Evolutionary conservation across 805 yeast species (phyloP), one percentile per base, ranked within the genome.

Genomic region (Candida golubevii): DNA sequence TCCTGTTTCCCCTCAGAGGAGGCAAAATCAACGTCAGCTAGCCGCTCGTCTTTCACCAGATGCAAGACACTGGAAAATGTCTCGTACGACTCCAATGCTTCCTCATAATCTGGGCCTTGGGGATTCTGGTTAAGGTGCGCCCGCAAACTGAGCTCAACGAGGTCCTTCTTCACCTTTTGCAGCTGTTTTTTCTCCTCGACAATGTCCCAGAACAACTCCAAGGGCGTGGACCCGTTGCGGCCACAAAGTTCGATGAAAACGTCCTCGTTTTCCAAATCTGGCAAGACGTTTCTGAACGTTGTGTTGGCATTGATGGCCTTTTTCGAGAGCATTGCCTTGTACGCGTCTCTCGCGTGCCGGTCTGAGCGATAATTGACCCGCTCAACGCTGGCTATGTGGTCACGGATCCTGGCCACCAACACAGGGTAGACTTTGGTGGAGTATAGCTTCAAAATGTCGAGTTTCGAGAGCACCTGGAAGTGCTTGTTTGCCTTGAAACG

Each of bases 201-300:
- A 0, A 76, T 55, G 59, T 89, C 96, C 78, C 87, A 77, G 59
- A 84, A 88, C 34, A 86, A 62, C 50, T 88, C 95, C 35, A 82
- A 57, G 0, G 96, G 84, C 1, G 81, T 74, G 0, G 96, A 88
- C 0, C 96, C 96, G 36, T 77, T 71, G 42, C 89, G 73, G 0
- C 95, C 96, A 45, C 88, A 71, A 32, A 88, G 50, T 18, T 74
- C 78, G 12, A 77, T 55, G 56, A 84, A 88, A 12, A 78, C 65
- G 37, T 68, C 69, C 48, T 83, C 84, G 29, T 77, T 74, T 46
- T 78, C 78, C 1, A 88, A 54, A 6, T 56, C 47, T 0, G 74
- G 66, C 35, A 77, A 71, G 1, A 86, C 55, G 23, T 82, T 83
- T 38, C 61, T 64, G 82, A 95, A 88, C 40, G 63, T 68, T 1